Evolutionary conservation across 768 basidiomycete species (phyloP).

Genomic region (Omphalotus guepiniiformis): DNA sequence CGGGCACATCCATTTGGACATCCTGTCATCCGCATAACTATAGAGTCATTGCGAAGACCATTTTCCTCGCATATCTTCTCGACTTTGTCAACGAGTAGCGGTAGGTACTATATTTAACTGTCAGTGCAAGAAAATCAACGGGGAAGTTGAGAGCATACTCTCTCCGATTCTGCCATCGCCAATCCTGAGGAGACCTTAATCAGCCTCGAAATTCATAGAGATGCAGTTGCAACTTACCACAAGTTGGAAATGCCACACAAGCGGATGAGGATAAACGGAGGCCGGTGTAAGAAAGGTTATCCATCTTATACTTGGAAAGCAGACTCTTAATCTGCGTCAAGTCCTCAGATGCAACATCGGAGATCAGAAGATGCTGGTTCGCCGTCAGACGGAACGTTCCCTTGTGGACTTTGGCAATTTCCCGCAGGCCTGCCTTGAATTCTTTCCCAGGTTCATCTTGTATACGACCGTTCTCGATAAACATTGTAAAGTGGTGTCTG

Average conservation of each 20-base stretch:
- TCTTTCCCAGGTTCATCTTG: slow-evolving; percentile 86
- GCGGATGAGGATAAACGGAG: slow-evolving; percentile 88
- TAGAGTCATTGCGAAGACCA: slow-evolving; percentile 89
- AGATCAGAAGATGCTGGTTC: slow-evolving; percentile 90
- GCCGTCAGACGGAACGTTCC: slow-evolving; percentile 91
- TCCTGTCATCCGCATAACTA: slow-evolving; percentile 99
- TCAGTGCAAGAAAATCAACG: background rate
- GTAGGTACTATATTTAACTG: slow-evolving; percentile 63
- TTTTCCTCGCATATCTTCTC: slow-evolving; percentile 93
- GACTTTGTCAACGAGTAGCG: slow-evolving; percentile 88
- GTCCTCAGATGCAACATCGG: slow-evolving; percentile 75
- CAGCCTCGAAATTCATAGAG: background rate
- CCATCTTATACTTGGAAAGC: slow-evolving; percentile 82
- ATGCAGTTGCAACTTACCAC: slow-evolving; percentile 45
- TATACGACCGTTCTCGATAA: slow-evolving; percentile 98
- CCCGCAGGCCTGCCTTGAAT: slow-evolving; percentile 89
- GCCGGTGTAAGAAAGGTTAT: slow-evolving; percentile 76
- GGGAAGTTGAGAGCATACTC: slow-evolving; percentile 29
- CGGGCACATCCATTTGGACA: slow-evolving; percentile 93
- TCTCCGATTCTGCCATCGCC: slow-evolving; percentile 51
- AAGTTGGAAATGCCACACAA: slow-evolving; percentile 97
- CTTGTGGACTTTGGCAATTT: slow-evolving; percentile 93
- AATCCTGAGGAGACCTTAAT: slow-evolving; percentile 20
- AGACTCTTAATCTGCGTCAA: slow-evolving; percentile 73
- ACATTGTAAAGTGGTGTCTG: slow-evolving; percentile 86